phyloP scores from a whole-genome alignment of 1,284 basidiomycete species.

The Cystobasidiaceae sp. region DNA sequence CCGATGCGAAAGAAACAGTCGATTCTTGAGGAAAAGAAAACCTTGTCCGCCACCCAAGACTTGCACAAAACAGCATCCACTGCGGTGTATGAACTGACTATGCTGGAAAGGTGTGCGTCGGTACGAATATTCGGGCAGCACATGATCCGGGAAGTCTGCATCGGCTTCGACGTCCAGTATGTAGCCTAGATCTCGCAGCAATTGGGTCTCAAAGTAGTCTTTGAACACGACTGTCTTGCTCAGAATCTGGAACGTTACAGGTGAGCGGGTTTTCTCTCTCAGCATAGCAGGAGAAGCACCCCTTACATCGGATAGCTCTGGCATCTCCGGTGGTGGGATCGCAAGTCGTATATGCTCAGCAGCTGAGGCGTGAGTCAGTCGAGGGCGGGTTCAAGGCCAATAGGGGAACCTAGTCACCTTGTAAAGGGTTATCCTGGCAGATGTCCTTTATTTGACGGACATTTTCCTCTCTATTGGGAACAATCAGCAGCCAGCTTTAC shows the following conservation, averaged over 20 bases:
- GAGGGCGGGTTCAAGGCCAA: conserved; percentile 67
- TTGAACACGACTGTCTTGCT: background rate
- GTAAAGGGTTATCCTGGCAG: conserved; percentile 70
- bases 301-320: conserved; percentile 6
- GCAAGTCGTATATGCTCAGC: conserved; percentile 53
- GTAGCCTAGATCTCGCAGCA: conserved; percentile 38
- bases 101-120: conserved; percentile 66
- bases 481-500: background rate
- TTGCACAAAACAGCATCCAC: conserved; percentile 80
- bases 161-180: conserved; percentile 65
- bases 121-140: conserved; percentile 86
- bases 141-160: conserved; percentile 62
- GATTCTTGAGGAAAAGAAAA: conserved; percentile 80
- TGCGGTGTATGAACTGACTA: conserved; percentile 82
- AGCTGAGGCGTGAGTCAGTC: conserved; percentile 59
- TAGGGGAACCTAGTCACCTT: conserved; percentile 75
- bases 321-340: conserved; percentile 27
- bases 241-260: background rate
- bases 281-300: background rate
- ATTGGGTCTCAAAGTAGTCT: conserved; percentile 34
- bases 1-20: conserved; percentile 51
- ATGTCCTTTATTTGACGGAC: conserved; percentile 81
- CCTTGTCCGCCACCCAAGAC: conserved; percentile 53
- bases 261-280: background rate
- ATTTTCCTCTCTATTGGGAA: conserved; percentile 28